phyloP scores from a whole-genome alignment of 768 basidiomycete species.

The Suillus occidentalis region DNA sequence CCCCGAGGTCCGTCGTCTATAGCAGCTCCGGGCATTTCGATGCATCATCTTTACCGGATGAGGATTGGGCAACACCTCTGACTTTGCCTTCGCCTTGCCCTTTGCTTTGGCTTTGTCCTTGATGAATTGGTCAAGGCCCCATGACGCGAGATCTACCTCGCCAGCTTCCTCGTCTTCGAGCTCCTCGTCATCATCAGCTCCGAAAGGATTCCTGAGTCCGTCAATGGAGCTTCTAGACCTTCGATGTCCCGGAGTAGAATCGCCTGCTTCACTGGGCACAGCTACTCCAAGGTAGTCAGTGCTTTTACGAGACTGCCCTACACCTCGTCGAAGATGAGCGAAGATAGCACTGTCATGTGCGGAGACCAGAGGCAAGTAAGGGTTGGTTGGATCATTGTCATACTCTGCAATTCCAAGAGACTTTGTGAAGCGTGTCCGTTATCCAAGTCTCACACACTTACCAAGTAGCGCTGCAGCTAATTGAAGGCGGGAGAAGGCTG shows the following conservation, averaged over 20 bases:
- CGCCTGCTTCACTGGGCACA: slow-evolving; percentile 61
- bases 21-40: slow-evolving; percentile 44
- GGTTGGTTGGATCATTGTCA: slow-evolving; percentile 81
- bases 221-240: slow-evolving; percentile 59
- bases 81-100: slow-evolving; percentile 42
- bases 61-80: slow-evolving; percentile 45
- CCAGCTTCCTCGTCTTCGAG: slow-evolving; percentile 48
- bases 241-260: slow-evolving; percentile 48
- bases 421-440: slow-evolving; percentile 1
- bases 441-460: slow-evolving; percentile 34
- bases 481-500: slow-evolving; percentile 79
- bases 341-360: slow-evolving; percentile 88
- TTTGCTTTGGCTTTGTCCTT: slow-evolving; percentile 57
- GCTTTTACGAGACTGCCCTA: slow-evolving; percentile 46
- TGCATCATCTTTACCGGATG: slow-evolving; percentile 37
- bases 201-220: slow-evolving; percentile 73
- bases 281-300: slow-evolving; percentile 67
- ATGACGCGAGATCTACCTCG: slow-evolving; percentile 81
- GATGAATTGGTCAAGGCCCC: slow-evolving; percentile 80
- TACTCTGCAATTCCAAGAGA: slow-evolving; percentile 56
- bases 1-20: slow-evolving; percentile 40
- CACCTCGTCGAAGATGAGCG: slow-evolving; percentile 60
- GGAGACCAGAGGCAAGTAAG: slow-evolving; percentile 55
- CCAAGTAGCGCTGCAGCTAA: slow-evolving; percentile 85
- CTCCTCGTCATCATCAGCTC: slow-evolving; percentile 57